These are phyloP conservation scores for Xylaria sp. DNA, from an alignment of 2,329 filamentous ascomycete genomes.

Conservation along the genomic window DNA sequence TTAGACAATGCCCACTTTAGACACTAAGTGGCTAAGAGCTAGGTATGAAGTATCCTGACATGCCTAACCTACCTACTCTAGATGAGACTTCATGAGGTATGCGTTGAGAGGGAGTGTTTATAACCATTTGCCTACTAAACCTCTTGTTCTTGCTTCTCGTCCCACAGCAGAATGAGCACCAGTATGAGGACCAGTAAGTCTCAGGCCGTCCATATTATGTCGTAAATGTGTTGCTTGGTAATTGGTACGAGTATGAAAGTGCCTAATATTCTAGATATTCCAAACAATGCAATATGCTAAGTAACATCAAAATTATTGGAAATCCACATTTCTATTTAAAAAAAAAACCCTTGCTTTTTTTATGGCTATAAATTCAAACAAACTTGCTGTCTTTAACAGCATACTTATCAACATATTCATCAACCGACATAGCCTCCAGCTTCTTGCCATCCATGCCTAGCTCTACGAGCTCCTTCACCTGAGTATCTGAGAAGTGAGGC, in stretches of 20 bases:
- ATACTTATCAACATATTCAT: conserved; percentile 86
- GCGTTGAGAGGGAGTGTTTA: no score
- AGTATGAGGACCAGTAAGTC: no score
- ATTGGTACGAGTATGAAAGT: neutral
- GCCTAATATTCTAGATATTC: neutral
- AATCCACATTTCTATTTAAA: conserved; percentile 22
- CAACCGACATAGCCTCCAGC: conserved; percentile 84
- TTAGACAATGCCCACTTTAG: no score
- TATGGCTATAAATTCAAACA: conserved; percentile 44
- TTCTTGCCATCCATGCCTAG: conserved; percentile 79
- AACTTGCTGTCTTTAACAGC: conserved; percentile 72
- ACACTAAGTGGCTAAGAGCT: no score
- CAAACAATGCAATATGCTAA: neutral
- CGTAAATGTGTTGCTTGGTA: no score
- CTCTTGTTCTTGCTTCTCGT: no score
- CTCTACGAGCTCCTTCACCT: conserved; percentile 84
- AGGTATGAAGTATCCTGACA: no score
- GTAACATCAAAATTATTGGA: conserved; percentile 3
- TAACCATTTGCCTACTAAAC: no score
- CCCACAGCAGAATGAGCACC: no score
- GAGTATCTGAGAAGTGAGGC: conserved; percentile 80
- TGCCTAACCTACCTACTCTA: no score
- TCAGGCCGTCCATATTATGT: no score
- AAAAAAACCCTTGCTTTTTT: neutral
- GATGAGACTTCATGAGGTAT: no score